Evolutionary conservation across 345 rosid species (phyloP).

Genomic region (Arabidopsis thaliana): TAIR10.1 NC_003071.7:14184001-14184500

Average conservation of each 20-base stretch:
- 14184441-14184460: slow-evolving; percentile 86
- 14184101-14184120: slow-evolving; percentile 97
- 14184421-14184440: slow-evolving; percentile 96
- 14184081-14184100: slow-evolving; percentile 92
- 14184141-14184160: slow-evolving; percentile 2
- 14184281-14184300: background rate
- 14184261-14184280: slow-evolving; percentile 8
- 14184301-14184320: background rate
- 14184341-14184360: slow-evolving; percentile 9
- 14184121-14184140: slow-evolving; percentile 76
- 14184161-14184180: background rate
- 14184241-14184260: background rate
- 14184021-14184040: slow-evolving; percentile 5
- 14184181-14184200: slow-evolving; percentile 4
- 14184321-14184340: background rate
- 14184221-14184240: background rate
- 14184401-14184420: slow-evolving; percentile 45
- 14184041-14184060: slow-evolving; percentile 51
- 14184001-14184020: background rate
- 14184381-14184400: slow-evolving; percentile 39
- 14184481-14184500: slow-evolving; percentile 93
- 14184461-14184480: slow-evolving; percentile 76
- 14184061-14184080: slow-evolving; percentile 83
- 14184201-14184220: background rate
- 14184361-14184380: slow-evolving; percentile 30